Percentiles rank a stretch among this genome's conserved stretches.
phyloP scores from a whole-genome alignment of 169 alveolate genomes.

The Plasmodium coatneyi region DNA sequence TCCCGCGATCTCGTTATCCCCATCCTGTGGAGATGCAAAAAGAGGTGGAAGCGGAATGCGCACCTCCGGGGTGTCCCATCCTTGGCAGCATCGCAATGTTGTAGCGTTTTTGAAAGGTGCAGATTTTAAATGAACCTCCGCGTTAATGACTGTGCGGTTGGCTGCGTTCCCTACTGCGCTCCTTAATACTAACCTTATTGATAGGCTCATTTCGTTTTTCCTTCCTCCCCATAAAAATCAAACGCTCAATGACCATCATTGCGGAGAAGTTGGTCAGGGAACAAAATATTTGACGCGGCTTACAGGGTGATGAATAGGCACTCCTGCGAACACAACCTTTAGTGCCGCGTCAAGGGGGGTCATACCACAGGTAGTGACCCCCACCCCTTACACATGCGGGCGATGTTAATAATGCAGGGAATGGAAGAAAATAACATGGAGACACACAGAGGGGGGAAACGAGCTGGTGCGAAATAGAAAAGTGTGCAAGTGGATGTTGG shows the following conservation, averaged over 20 bases:
- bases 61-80: neutral
- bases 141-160: neutral
- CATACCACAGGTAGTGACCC: neutral
- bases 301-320: neutral
- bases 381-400: neutral
- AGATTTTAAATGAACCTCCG: neutral
- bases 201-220: neutral
- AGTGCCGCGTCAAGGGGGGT: neutral
- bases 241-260: neutral
- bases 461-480: neutral
- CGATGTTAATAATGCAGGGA: neutral
- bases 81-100: neutral
- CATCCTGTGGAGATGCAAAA: neutral
- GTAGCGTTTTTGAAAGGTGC: neutral
- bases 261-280: neutral
- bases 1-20: neutral
- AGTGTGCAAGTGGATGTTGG: neutral
- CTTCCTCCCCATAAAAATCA: neutral
- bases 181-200: neutral
- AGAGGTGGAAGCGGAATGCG: neutral
- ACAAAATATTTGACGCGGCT: neutral
- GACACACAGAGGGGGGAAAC: neutral
- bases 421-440: neutral
- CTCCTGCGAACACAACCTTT: neutral
- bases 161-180: neutral